phyloP scores from a whole-genome alignment of 345 rosid genomes.

The Salix brachista region DNA sequence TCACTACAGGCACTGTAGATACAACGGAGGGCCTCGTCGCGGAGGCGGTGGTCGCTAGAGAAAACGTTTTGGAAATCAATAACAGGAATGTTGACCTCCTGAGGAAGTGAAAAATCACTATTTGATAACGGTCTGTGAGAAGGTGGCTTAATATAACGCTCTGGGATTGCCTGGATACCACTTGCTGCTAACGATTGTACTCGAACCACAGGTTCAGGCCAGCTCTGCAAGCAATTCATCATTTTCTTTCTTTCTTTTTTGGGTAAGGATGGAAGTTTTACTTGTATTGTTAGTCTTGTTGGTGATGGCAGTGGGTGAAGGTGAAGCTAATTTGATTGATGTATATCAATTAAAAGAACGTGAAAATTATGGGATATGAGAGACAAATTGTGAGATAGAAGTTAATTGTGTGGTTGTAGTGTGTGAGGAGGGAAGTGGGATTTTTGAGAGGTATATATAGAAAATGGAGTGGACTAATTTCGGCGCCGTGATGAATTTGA shows the following conservation, averaged over 20 bases:
- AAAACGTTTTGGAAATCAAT: conserved; percentile 16
- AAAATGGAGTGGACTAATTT: neutral
- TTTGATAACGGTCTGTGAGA: conserved; percentile 4
- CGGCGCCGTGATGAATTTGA: conserved; percentile 12
- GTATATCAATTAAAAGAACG: neutral
- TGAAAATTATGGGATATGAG: neutral
- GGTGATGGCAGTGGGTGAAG: neutral
- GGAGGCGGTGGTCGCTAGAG: conserved; percentile 6
- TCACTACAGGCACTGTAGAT: conserved; percentile 16
- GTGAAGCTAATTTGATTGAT: neutral
- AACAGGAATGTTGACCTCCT: conserved; percentile 19
- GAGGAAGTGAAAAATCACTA: neutral
- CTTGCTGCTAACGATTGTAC: conserved; percentile 28
- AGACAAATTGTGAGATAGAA: neutral
- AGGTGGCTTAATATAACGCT: conserved; percentile 23
- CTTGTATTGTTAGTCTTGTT: neutral
- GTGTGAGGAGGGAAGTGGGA: neutral
- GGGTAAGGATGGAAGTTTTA: neutral
- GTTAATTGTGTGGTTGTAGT: neutral
- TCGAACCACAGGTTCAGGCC: conserved; percentile 31
- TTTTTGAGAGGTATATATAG: neutral
- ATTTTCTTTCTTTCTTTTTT: neutral
- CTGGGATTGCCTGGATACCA: conserved; percentile 21
- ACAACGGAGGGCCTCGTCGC: neutral
- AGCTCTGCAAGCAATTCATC: conserved; percentile 21